phyloP scores from a whole-genome alignment of 2,329 filamentous ascomycete genomes.

The Aureobasidium lini region DNA sequence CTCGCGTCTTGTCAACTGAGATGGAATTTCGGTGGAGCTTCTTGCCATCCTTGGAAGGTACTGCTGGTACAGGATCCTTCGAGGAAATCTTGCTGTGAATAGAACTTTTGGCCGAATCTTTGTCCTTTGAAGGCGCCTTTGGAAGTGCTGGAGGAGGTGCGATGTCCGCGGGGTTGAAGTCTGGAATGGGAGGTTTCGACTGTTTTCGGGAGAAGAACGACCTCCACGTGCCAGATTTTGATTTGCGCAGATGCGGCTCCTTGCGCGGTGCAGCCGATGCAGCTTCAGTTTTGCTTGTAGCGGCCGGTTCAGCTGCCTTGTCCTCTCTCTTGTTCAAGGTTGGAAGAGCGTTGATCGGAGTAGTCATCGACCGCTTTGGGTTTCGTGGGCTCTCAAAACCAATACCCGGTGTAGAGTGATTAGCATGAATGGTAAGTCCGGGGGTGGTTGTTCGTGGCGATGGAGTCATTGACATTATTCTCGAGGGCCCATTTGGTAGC shows the following conservation, averaged over 20 bases:
- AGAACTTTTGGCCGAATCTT: background rate
- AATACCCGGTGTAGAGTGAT: slow-evolving; percentile 2
- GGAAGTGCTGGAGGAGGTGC: slow-evolving; percentile 1
- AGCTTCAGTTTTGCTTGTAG: background rate
- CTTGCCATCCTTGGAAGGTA: background rate
- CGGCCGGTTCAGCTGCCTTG: background rate
- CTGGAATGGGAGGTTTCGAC: slow-evolving; percentile 7
- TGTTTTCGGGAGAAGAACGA: slow-evolving; percentile 11
- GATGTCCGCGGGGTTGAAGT: slow-evolving; percentile 7
- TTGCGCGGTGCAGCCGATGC: background rate
- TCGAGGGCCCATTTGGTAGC: background rate
- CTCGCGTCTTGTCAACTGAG: background rate
- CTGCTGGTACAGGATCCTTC: background rate
- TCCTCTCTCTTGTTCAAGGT: background rate
- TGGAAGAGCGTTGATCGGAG: background rate
- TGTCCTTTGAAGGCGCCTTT: background rate
- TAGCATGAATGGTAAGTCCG: background rate
- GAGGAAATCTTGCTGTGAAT: background rate
- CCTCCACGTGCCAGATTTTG: slow-evolving; percentile 14
- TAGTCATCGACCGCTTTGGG: slow-evolving; percentile 4
- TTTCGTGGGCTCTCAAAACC: background rate
- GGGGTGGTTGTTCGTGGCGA: background rate
- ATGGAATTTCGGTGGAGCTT: background rate
- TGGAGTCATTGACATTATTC: slow-evolving; percentile 6
- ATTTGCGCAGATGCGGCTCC: slow-evolving; percentile 9